A percentile compares a stretch with the other conserved stretches of the same genome.
Conservation (phyloP, 2,329 filamentous ascomycete genomes). For the Calycina herbarum region DNA sequence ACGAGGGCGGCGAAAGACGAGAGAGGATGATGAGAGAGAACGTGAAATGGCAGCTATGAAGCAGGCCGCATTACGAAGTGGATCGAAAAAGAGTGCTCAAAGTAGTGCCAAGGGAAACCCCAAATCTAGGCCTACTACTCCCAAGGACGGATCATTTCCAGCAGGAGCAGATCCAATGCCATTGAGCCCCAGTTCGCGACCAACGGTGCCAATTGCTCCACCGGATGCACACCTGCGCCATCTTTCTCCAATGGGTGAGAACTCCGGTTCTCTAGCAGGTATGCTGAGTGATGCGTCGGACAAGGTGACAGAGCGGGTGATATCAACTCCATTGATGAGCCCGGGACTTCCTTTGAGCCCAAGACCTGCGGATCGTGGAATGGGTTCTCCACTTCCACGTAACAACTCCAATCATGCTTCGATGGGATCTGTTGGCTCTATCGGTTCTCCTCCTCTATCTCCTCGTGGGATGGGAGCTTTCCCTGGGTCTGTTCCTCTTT, state of each 20-base stretch:
- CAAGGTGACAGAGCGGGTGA: conserved; percentile 32
- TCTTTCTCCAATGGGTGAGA: conserved; percentile 38
- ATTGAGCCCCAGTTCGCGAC: conserved; percentile 44
- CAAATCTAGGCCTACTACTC: conserved; percentile 43
- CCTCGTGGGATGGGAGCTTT: conserved; percentile 50
- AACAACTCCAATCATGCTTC: conserved; percentile 45
- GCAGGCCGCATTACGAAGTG: conserved; percentile 69
- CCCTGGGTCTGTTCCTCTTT: conserved; percentile 56
- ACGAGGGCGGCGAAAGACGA: conserved; percentile 77
- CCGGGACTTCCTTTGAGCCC: conserved; percentile 62
- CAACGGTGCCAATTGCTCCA: conserved; percentile 36
- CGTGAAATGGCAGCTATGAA: conserved; percentile 67
- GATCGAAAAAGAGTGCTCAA: conserved; percentile 67
- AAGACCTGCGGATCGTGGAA: conserved; percentile 54
- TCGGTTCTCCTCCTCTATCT: conserved; percentile 66
- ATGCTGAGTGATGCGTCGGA: conserved; percentile 45
- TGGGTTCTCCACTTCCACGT: conserved; percentile 59
- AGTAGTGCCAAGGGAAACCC: conserved; percentile 57
- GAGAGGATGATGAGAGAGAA: conserved; percentile 82
- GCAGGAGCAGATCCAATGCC: conserved; percentile 38
- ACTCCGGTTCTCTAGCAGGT: conserved; percentile 52
- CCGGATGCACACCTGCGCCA: conserved; percentile 36
- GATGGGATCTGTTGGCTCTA: conserved; percentile 36
- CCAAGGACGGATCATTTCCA: conserved; percentile 41
- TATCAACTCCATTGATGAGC: conserved; percentile 52